A percentile compares a stretch with the other conserved stretches of the same genome.
phyloP scores from a whole-genome alignment of 2,329 filamentous ascomycete genomes.

The Byssochlamys sp. region DNA sequence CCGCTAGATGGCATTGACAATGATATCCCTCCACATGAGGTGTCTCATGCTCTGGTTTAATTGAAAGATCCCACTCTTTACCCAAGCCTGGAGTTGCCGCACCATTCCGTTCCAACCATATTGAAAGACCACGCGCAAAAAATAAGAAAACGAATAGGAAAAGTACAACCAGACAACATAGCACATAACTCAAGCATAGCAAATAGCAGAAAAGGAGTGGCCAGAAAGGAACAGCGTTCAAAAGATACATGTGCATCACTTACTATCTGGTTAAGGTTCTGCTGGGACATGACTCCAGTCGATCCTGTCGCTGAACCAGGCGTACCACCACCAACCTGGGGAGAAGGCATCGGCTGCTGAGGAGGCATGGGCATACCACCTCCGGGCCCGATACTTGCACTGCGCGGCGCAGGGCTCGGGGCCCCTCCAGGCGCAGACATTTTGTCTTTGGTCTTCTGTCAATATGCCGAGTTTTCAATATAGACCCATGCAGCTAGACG shows the following conservation, averaged over 20 bases:
- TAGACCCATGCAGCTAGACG: background rate
- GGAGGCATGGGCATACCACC: conserved; percentile 38
- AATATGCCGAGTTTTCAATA: background rate
- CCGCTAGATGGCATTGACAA: background rate
- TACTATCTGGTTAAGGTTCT: conserved; percentile 93
- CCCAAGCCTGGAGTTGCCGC: background rate
- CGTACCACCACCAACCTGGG: conserved; percentile 37
- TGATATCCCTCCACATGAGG: background rate
- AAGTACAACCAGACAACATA: background rate
- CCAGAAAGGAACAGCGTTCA: conserved; percentile 1
- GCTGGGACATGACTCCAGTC: conserved; percentile 56
- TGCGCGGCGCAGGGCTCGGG: conserved; percentile 40
- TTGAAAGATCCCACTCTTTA: background rate
- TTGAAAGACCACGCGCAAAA: background rate
- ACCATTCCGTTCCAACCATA: background rate
- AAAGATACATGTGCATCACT: conserved; percentile 32
- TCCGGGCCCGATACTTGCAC: conserved; percentile 40
- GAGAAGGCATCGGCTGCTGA: conserved; percentile 39
- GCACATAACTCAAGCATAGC: conserved; percentile 2
- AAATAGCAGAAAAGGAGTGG: background rate
- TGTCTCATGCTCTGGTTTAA: background rate
- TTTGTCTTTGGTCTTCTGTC: conserved; percentile 5
- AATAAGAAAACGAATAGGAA: background rate
- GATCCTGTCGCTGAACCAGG: conserved; percentile 25
- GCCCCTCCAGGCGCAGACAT: conserved; percentile 40